These are phyloP conservation scores for Ustilago xerochloae DNA, from an alignment of 1,284 basidiomycete genomes.

Conservation along the genomic window DNA sequence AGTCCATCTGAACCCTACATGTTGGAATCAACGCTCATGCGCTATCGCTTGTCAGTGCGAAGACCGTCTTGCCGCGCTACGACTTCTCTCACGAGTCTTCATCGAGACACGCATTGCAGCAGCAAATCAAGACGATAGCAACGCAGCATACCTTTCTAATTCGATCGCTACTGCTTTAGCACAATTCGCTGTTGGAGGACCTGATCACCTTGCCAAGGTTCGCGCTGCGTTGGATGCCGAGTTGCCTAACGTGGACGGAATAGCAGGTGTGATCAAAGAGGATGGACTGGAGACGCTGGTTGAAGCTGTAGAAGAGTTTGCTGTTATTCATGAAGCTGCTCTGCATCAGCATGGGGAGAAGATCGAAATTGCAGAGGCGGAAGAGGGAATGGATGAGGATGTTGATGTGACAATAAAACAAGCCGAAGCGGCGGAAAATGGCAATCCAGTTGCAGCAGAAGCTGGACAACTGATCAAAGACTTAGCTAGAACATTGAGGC, in stretches of 20 bases:
- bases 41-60: constrained; percentile 15
- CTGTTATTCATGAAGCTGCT: constrained; percentile 31
- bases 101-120: constrained; percentile 29
- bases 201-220: background rate
- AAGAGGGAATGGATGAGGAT: constrained; percentile 73
- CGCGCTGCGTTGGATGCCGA: constrained; percentile 18
- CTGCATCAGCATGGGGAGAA: constrained; percentile 11
- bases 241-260: background rate
- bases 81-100: constrained; percentile 31
- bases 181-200: constrained; percentile 36
- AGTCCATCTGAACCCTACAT: constrained; percentile 11
- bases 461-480: constrained; percentile 48
- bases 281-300: constrained; percentile 26
- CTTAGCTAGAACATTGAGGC: constrained; percentile 26
- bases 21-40: constrained; percentile 30
- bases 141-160: constrained; percentile 46
- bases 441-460: constrained; percentile 21
- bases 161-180: constrained; percentile 48
- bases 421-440: background rate
- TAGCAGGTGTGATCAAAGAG: background rate
- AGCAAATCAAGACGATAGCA: constrained; percentile 24
- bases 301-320: constrained; percentile 49
- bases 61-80: constrained; percentile 4
- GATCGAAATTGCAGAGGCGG: constrained; percentile 73
- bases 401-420: background rate